Evolutionary conservation across 768 basidiomycete species (phyloP).

Genomic region (Russula foetens): DNA sequence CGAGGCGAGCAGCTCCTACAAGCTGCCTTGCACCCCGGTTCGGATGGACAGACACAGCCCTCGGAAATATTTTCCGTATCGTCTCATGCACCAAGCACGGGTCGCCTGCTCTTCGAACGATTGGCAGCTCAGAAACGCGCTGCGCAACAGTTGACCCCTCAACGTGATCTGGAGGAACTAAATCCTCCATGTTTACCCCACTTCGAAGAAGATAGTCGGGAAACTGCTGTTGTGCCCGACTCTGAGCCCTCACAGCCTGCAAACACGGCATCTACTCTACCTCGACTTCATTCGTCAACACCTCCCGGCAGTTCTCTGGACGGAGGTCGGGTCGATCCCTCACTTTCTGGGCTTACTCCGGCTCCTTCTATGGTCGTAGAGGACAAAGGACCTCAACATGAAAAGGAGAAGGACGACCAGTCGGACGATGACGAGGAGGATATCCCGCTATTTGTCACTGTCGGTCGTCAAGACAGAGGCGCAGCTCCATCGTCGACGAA

Average conservation of each 20-base stretch:
- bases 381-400: not conserved
- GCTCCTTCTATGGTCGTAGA: not conserved
- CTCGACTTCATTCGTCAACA: not conserved
- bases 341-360: not conserved
- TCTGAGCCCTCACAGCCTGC: constrained; percentile 45
- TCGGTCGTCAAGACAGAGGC: constrained; percentile 1
- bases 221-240: constrained; percentile 51
- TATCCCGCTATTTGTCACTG: constrained; percentile 34
- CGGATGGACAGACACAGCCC: constrained; percentile 23
- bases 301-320: not conserved
- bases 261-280: constrained; percentile 4
- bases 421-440: constrained; percentile 33
- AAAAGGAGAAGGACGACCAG: constrained; percentile 23
- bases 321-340: not conserved
- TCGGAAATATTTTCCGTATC: constrained; percentile 12
- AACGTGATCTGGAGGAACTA: not conserved
- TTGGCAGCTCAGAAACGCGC: not conserved
- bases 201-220: constrained; percentile 13
- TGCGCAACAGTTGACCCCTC: not conserved
- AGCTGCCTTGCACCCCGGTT: not conserved
- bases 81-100: constrained; percentile 4
- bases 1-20: constrained; percentile 3
- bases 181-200: not conserved
- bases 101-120: constrained; percentile 5
- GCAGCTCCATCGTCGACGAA: constrained; percentile 18